Base-by-base conservation (phyloP, 805 yeast genomes). In the Pichia scutulata region DNA sequence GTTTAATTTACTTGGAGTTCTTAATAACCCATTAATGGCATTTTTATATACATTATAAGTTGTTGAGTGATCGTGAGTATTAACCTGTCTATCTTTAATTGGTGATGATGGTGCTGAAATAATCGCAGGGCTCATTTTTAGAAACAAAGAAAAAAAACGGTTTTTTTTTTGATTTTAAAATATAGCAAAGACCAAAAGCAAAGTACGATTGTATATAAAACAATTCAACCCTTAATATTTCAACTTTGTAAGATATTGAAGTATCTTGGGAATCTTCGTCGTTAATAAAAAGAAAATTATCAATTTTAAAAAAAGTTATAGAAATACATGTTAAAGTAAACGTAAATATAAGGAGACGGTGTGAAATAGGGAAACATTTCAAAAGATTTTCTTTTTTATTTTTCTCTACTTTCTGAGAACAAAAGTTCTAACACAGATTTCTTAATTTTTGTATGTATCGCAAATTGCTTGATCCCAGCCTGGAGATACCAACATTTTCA, bases 381-480 rank as follows among this genome's bases (percentile, higher is more conserved):
- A 28, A 28, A 28, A 7, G 33, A 28, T 28, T 7, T 13, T 28
- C 5, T 28, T 13, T 8, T 28, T 28, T 28, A 3, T 28, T 28
- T 28, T 28, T 28, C 14, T 13, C 14, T 28, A 13, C 3, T 10
- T 13, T 13, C n/a, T 8, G 3, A 28, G 7, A 13, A 3, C 33
- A 3, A 13, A 10, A 7, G 3, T 28, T 28, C n/a, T 28, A 13
- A 8, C 16, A 8, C 16, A 13, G 14, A 28, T 3, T 13, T 3
- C 3, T 14, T 43, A 25, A 28, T 23, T 39, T 2, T 28, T 39
- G 41, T 50, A 55, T 12, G 44, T 41, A 30, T 47, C 39, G 40
- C 57, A 55, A 12, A 54, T 19, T 10, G 36, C 46, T 12, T 39
- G 39, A 33, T 53, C 53, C 61, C 61, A 58, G 2, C 44, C 41